These are phyloP conservation scores for Metschnikowia sp. DNA, from an alignment of 805 yeast species.

Conservation along the genomic window DNA sequence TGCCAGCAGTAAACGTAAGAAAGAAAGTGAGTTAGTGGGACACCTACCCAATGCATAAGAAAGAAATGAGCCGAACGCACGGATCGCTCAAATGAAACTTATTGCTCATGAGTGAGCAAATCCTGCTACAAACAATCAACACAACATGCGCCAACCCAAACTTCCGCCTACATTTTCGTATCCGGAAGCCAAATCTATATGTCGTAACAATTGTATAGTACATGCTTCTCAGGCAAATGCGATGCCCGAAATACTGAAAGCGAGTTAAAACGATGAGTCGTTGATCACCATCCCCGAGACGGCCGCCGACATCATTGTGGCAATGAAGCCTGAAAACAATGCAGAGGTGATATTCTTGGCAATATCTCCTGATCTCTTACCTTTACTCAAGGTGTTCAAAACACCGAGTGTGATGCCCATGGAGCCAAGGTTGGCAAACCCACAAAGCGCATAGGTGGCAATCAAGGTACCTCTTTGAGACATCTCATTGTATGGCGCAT, in stretches of 20 bases:
- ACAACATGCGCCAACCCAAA: background rate
- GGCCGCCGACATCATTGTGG: slow-evolving; percentile 55
- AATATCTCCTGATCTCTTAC: slow-evolving; percentile 44
- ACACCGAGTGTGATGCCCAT: slow-evolving; percentile 62
- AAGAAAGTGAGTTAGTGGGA: no score
- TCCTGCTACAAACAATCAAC: background rate
- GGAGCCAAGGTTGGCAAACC: slow-evolving; percentile 61
- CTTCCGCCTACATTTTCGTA: background rate
- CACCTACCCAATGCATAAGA: no score
- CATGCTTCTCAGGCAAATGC: no score
- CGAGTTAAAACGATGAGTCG: slow-evolving; percentile 1
- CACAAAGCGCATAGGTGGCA: slow-evolving; percentile 62
- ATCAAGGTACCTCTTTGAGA: slow-evolving; percentile 50
- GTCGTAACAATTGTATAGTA: no score
- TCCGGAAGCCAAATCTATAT: no score
- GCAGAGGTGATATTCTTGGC: slow-evolving; percentile 46
- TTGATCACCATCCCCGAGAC: slow-evolving; percentile 64
- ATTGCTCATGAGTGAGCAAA: no score
- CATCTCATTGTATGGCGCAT: slow-evolving; percentile 45
- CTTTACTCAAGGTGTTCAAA: slow-evolving; percentile 52
- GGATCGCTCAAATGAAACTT: no score
- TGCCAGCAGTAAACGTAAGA: no score
- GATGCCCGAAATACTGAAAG: no score
- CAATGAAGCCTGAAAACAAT: slow-evolving; percentile 48
- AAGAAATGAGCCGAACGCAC: no score